These are phyloP conservation scores for Porodaedalea pini DNA, from an alignment of 1,284 basidiomycete species.

Conservation along the genomic window DNA sequence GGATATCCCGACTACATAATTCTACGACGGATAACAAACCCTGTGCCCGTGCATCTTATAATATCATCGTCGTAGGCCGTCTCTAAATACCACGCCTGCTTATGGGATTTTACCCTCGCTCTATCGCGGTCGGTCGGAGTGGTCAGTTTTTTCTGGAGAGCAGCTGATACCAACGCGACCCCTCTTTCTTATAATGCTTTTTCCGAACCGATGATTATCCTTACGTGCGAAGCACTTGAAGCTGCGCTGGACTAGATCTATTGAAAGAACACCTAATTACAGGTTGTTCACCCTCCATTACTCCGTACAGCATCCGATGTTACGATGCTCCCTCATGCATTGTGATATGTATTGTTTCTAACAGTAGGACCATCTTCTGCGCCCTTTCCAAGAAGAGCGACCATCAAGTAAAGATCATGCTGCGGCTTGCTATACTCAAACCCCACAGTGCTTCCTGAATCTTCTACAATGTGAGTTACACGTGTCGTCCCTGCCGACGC, in stretches of 20 bases:
- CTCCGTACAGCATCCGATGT: not conserved
- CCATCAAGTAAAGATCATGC: not conserved
- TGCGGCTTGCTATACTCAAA: too few species aligned
- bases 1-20: too few species aligned
- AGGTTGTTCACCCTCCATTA: too few species aligned
- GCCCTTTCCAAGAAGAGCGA: not conserved
- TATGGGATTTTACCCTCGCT: too few species aligned
- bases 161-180: too few species aligned
- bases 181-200: not conserved
- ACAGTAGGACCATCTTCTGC: not conserved
- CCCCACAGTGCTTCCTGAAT: not conserved
- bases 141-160: too few species aligned
- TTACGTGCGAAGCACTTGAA: not conserved
- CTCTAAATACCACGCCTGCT: too few species aligned
- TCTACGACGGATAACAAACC: too few species aligned
- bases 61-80: too few species aligned
- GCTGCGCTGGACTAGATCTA: not conserved
- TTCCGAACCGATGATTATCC: constrained; percentile 6
- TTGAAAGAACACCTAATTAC: too few species aligned
- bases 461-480: not conserved
- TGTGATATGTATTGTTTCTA: not conserved
- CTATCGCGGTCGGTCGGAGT: too few species aligned
- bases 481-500: not conserved
- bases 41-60: too few species aligned
- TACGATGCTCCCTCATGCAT: not conserved